Evolutionary conservation across 352 stramenopile species (phyloP), one percentile per base, ranked within the genome.

Genomic region (Lagenidium giganteum): DNA sequence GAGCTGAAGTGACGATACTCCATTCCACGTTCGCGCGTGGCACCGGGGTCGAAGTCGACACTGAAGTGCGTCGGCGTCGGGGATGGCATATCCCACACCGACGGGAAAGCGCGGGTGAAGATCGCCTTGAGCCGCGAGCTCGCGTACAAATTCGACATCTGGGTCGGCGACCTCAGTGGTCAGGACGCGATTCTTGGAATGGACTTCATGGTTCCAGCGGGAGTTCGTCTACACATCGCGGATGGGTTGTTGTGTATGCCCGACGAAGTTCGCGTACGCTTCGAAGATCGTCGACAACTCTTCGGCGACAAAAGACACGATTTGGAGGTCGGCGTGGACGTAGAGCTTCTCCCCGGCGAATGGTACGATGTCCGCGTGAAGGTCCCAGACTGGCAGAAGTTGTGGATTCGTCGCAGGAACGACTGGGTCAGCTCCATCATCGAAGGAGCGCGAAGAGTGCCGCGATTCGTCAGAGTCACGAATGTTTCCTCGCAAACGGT

Each of bases 151-250:
- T 57, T 51, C 30, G 33, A 46, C 0, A 12, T 22, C 8, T 59
- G 43, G 54, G 48, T 55, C 9, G 49, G 44, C 0, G 39, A 51
- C 17, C 18, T 54, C n/a, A 5, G 32, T 3, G 54, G 54, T 2
- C 39, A 52, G 14, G 9, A 63, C 5, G 31, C 21, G 5, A 53
- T 57, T 3, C 24, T 54, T 0, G 42, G 31, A 0, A 57, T 63
- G 47, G 26, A 58, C 23, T 55, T 58, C 22, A 58, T 58, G 42
- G 40, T 51, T 1, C 49, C 48, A 2, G 37, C 29, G 0, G 47
- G 36, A 6, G 28, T 57, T 0, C 42, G 37, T 0, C 13, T 62
- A 3, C 39, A 58, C 35, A 17, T 37, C 7, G 39, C 28, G 0
- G 39, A 64, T 11, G 48, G 39, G 5, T 41, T 45, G 4, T 24